These are phyloP conservation scores for Fusarium staphyleae DNA, from an alignment of 2,329 filamentous ascomycete species.

Conservation along the genomic window DNA sequence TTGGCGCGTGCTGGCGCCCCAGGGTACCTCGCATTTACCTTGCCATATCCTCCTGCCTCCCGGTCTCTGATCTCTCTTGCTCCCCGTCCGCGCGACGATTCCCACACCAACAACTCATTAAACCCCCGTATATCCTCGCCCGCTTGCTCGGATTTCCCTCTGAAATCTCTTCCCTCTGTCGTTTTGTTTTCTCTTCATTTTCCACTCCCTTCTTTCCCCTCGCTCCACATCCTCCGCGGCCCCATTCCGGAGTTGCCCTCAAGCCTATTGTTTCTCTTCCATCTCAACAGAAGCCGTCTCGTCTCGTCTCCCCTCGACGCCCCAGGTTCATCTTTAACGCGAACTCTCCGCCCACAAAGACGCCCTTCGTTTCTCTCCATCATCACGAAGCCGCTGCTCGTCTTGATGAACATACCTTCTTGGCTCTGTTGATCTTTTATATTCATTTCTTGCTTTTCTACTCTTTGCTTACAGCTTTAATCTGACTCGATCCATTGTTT, in stretches of 20 bases:
- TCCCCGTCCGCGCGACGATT: conserved; percentile 35
- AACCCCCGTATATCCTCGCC: conserved; percentile 44
- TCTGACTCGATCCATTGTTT: conserved; percentile 45
- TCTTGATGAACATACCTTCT: conserved; percentile 40
- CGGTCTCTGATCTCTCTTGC: conserved; percentile 25
- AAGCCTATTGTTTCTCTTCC: conserved; percentile 38
- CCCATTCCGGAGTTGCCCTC: conserved; percentile 42
- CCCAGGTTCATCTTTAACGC: conserved; percentile 35
- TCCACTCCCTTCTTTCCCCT: conserved; percentile 37
- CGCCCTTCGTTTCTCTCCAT: conserved; percentile 40
- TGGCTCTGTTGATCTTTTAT: conserved; percentile 42
- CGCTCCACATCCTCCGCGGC: conserved; percentile 46
- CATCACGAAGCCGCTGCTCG: conserved; percentile 37
- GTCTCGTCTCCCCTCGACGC: conserved; percentile 35
- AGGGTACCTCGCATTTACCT: conserved; percentile 26
- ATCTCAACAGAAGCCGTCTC: conserved; percentile 36
- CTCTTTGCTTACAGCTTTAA: conserved; percentile 55
- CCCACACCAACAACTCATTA: conserved; percentile 45
- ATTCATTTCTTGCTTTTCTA: conserved; percentile 41
- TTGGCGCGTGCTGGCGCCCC: conserved; percentile 26
- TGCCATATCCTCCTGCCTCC: conserved; percentile 38
- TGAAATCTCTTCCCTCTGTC: conserved; percentile 44
- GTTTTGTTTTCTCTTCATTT: conserved; percentile 44
- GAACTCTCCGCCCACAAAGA: conserved; percentile 39
- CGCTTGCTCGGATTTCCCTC: conserved; percentile 36